Base-by-base conservation (phyloP, 129 eudicot species). In the Tanacetum coccineum region DNA sequence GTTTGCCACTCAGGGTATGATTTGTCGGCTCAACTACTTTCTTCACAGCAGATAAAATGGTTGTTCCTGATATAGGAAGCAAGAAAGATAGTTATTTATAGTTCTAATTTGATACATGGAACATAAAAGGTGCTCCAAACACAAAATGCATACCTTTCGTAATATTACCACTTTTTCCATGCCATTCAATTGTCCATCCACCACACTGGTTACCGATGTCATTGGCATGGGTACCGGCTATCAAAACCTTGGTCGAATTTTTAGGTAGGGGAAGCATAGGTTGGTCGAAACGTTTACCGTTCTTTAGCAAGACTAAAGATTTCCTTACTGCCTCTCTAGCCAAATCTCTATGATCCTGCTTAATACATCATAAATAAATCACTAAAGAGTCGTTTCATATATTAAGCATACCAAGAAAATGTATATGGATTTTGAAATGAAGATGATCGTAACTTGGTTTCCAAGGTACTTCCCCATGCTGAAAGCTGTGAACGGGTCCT, bases 301-400 rank as follows among this genome's bases (percentile, higher is more conserved):
- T 91, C 81, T 91, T 87, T 55, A 87, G 68, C 44, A 91, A 79
- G 30, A 91, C 97, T 9, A 87, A 86, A 19, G 97, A 78, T 76
- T 91, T 91, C 64, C 97, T 81, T 21, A 85, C 95, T 10, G 97
- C 97, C 79, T 91, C 93, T 66, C 95, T 87, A 28, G 95, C 93
- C 57, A 90, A 65, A 70, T 84, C 88, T 67, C 91, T 73, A 59
- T 87, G 91, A 39, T 78, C 91, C 95, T 89, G 80, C 66, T 62
- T 50, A 21, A 6, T 36, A 36, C 39, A 62, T 15, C 53, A 45
- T 46, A 62, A 13, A 62, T 47, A 2, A 70, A 18, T 50, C 9
- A 22, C 39, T 75, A 52, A 48, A 58, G 55, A 21, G 20, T 32
- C 67, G 3, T n/a, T 42, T 58, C 45, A 0, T 36, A 56, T 67